A percentile compares a stretch with the other conserved stretches of the same genome.
phyloP scores from a whole-genome alignment of 176 grass and related monocot genomes.

The maize (Zea mays) region Zm-B73-REFERENCE-NAM-5.0 NC_050103.1:121611501-121612000 shows the following conservation, averaged over 20 bases:
- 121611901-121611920: too few species aligned
- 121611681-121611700: neutral
- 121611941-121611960: neutral
- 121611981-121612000: neutral
- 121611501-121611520: too few species aligned
- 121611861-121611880: neutral
- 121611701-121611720: constrained; percentile 42
- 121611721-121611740: constrained; percentile 45
- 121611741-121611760: constrained; percentile 23
- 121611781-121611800: constrained; percentile 48
- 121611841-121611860: neutral
- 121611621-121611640: too few species aligned
- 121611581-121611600: too few species aligned
- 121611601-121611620: too few species aligned
- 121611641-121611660: too few species aligned
- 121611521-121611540: too few species aligned
- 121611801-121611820: constrained; percentile 56
- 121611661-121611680: too few species aligned
- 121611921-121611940: neutral
- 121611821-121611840: constrained; percentile 41
- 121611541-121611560: too few species aligned
- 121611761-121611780: constrained; percentile 40
- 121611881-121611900: neutral
- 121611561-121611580: too few species aligned
- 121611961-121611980: neutral